These are phyloP conservation scores for Chloranthus sessilifolius DNA, from an alignment of 164 flowering plant species.

Conservation along the genomic window DNA sequence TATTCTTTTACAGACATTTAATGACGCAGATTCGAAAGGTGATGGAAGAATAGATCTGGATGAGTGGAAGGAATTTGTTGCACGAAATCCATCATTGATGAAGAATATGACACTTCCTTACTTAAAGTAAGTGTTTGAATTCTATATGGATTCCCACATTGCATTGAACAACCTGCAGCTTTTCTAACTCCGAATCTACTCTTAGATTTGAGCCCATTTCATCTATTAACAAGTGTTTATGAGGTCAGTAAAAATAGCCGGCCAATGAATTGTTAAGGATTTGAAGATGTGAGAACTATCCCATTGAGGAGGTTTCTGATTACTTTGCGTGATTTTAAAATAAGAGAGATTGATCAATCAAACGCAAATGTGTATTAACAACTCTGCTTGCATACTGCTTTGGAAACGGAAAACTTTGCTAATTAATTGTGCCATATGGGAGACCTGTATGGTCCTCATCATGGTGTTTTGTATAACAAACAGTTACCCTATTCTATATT, in stretches of 20 bases:
- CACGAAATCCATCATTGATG: slow-evolving; percentile 48
- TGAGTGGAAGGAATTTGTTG: slow-evolving; percentile 71
- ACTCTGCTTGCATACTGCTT: too few species aligned
- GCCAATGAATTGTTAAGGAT: background rate
- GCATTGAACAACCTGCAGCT: background rate
- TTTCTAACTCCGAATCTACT: background rate
- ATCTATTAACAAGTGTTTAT: background rate
- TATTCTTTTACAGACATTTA: slow-evolving; percentile 38
- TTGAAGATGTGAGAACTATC: background rate
- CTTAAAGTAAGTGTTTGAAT: slow-evolving; percentile 37
- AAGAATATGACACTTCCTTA: slow-evolving; percentile 80
- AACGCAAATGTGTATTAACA: too few species aligned
- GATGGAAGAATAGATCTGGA: slow-evolving; percentile 71
- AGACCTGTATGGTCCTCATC: too few species aligned
- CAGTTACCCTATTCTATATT: too few species aligned
- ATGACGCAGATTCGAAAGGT: slow-evolving; percentile 57
- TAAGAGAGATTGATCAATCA: too few species aligned
- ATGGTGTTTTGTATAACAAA: too few species aligned
- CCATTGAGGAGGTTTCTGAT: too few species aligned
- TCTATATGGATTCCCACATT: background rate
- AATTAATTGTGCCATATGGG: too few species aligned
- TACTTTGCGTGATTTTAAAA: too few species aligned
- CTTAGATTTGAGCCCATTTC: background rate
- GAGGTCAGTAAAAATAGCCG: background rate
- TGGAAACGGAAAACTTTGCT: too few species aligned